phyloP scores from a whole-genome alignment of 495 filamentous ascomycete species.

The Aspergillus cavernicola region DNA sequence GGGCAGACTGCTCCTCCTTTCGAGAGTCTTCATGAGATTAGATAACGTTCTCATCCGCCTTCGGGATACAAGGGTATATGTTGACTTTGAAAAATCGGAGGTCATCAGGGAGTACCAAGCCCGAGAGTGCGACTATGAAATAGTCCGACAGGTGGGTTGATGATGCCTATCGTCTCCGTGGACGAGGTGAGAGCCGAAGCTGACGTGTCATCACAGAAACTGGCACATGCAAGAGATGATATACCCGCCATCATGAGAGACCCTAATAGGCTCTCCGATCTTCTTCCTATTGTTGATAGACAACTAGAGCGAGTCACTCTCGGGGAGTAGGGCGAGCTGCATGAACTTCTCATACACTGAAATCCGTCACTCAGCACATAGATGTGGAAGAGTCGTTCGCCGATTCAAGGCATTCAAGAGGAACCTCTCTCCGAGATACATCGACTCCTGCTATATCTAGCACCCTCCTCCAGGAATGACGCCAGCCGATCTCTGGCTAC shows the following conservation, averaged over 20 bases:
- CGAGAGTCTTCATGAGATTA: conserved; percentile 87
- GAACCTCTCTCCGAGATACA: background rate
- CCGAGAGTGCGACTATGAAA: conserved; percentile 73
- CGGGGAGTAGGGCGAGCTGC: background rate
- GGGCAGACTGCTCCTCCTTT: conserved; percentile 73
- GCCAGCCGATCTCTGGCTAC: background rate
- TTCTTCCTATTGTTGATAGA: conserved; percentile 67
- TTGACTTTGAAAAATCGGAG: conserved; percentile 79
- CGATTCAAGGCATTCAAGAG: background rate
- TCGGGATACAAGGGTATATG: conserved; percentile 84
- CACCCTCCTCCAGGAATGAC: too few relatives aligned
- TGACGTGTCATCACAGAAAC: conserved; percentile 46
- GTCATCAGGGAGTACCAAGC: conserved; percentile 86
- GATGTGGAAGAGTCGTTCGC: background rate
- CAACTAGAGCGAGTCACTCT: conserved; percentile 42
- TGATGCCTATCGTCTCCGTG: background rate
- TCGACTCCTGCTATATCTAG: background rate
- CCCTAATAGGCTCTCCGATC: conserved; percentile 68
- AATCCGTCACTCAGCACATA: background rate
- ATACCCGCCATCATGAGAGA: conserved; percentile 77
- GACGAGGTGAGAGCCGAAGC: background rate
- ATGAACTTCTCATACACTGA: too few relatives aligned
- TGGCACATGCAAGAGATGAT: conserved; percentile 69
- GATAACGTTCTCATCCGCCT: conserved; percentile 85
- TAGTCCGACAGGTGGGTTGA: conserved; percentile 63